Conservation (phyloP, 2,329 filamentous ascomycete species). For the Domatiomyces catenatus region DNA sequence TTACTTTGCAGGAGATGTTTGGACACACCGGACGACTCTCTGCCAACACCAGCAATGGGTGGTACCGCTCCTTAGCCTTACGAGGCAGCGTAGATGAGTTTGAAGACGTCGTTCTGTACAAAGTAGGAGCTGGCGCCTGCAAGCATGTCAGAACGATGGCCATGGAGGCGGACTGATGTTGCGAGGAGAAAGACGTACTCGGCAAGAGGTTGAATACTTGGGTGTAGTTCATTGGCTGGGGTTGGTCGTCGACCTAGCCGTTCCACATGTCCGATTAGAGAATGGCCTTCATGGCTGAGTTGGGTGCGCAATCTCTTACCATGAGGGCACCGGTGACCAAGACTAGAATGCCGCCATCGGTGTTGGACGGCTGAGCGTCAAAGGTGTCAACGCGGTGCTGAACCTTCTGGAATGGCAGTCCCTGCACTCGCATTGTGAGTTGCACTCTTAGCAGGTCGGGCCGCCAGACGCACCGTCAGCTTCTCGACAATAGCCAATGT, state of each 20-base stretch:
- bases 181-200: background rate
- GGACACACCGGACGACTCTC: background rate
- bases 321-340: slow-evolving; percentile 74
- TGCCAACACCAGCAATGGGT: background rate
- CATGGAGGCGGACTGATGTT: background rate
- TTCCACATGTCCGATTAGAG: slow-evolving; percentile 4
- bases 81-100: slow-evolving; percentile 51
- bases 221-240: slow-evolving; percentile 77
- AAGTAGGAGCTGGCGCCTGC: slow-evolving; percentile 56
- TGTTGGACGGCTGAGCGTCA: slow-evolving; percentile 63
- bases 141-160: background rate
- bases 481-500: slow-evolving; percentile 57
- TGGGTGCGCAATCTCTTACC: slow-evolving; percentile 49
- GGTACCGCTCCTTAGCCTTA: slow-evolving; percentile 2
- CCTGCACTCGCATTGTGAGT: slow-evolving; percentile 33
- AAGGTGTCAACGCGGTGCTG: slow-evolving; percentile 61
- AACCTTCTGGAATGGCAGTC: slow-evolving; percentile 66
- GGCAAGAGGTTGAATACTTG: slow-evolving; percentile 76
- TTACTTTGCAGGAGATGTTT: background rate
- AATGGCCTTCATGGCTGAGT: background rate
- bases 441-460: too few species aligned
- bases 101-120: slow-evolving; percentile 91
- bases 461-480: slow-evolving; percentile 47
- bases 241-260: slow-evolving; percentile 64
- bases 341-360: slow-evolving; percentile 58